These are phyloP conservation scores for Dictyostelium brefeldianum DNA, from an alignment of 78 protist species.

Conservation along the genomic window DNA sequence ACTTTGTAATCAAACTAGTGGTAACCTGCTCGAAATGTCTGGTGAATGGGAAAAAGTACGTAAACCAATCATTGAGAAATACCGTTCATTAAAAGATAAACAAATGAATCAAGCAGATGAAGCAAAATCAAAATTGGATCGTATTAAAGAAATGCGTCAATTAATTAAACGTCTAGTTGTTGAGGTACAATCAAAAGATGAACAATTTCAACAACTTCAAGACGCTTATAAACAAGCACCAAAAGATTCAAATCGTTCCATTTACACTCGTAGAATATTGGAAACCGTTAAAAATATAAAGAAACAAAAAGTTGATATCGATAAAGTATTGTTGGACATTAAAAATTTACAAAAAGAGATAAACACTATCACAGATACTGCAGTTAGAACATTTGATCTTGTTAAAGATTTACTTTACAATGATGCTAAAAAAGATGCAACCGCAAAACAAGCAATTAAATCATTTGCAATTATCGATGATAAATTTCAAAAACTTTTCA, in stretches of 20 bases:
- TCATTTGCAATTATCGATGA: slow-evolving; percentile 63
- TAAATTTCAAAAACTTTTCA: slow-evolving; percentile 54
- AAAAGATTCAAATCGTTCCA: slow-evolving; percentile 82
- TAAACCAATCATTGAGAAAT: slow-evolving; percentile 74
- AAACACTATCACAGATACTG: slow-evolving; percentile 72
- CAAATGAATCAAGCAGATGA: slow-evolving; percentile 37
- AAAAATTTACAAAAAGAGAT: slow-evolving; percentile 85
- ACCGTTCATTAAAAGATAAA: slow-evolving; percentile 62
- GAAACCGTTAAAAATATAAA: slow-evolving; percentile 89
- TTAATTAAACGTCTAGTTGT: slow-evolving; percentile 60
- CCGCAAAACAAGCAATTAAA: slow-evolving; percentile 66
- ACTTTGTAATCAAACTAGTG: slow-evolving; percentile 58
- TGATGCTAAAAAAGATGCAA: slow-evolving; percentile 76
- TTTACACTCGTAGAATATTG: slow-evolving; percentile 86
- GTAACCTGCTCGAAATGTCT: slow-evolving; percentile 71
- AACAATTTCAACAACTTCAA: slow-evolving; percentile 63
- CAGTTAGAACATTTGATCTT: slow-evolving; percentile 73
- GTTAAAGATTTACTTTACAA: slow-evolving; percentile 86
- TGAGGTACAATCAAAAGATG: slow-evolving; percentile 83
- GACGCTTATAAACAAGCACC: slow-evolving; percentile 78
- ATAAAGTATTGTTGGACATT: slow-evolving; percentile 85
- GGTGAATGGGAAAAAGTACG: slow-evolving; percentile 85
- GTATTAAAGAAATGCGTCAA: slow-evolving; percentile 75
- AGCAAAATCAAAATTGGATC: slow-evolving; percentile 17
- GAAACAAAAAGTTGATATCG: slow-evolving; percentile 88